A percentile compares a stretch with the other conserved stretches of the same genome.
Conservation (phyloP, 208 protist genomes). For the Acanthamoeba sp. region DNA sequence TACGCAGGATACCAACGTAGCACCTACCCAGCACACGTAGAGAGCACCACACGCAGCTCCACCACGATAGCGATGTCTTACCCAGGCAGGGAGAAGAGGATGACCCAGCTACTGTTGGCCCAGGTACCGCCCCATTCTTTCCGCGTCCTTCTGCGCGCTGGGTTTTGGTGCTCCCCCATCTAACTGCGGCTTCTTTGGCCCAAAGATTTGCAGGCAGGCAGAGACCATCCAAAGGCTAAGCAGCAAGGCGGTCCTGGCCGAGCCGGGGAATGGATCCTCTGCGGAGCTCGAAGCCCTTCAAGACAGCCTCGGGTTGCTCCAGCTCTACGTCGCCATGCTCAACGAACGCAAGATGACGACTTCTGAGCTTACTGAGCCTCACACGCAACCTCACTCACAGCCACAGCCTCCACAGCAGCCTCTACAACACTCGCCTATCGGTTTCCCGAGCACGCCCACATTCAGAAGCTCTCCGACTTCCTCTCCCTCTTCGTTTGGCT, state of each 20-base stretch:
- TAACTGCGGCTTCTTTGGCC: no score
- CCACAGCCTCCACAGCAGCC: not conserved
- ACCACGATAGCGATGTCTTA: no score
- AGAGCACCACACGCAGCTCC: no score
- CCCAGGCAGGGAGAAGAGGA: not conserved
- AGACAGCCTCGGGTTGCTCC: not conserved
- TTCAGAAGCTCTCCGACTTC: no score
- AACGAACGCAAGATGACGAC: not conserved
- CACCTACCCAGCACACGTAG: no score
- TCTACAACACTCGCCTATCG: no score
- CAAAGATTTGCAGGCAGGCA: slow-evolving; percentile 12
- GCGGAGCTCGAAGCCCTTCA: not conserved
- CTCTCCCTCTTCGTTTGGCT: no score
- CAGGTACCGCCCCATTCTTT: not conserved
- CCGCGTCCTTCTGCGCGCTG: no score
- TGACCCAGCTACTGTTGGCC: not conserved
- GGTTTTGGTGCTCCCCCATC: not conserved
- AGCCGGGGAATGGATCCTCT: not conserved
- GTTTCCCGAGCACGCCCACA: no score
- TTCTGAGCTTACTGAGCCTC: no score
- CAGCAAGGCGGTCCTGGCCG: not conserved
- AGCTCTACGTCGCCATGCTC: slow-evolving; percentile 6
- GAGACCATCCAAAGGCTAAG: not conserved
- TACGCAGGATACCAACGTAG: no score
- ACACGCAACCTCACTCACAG: not conserved